Percentiles rank a stretch among this genome's conserved stretches.
Evolutionary conservation across 805 yeast genomes (phyloP).

Genomic region (Myxozyma sirexii): DNA sequence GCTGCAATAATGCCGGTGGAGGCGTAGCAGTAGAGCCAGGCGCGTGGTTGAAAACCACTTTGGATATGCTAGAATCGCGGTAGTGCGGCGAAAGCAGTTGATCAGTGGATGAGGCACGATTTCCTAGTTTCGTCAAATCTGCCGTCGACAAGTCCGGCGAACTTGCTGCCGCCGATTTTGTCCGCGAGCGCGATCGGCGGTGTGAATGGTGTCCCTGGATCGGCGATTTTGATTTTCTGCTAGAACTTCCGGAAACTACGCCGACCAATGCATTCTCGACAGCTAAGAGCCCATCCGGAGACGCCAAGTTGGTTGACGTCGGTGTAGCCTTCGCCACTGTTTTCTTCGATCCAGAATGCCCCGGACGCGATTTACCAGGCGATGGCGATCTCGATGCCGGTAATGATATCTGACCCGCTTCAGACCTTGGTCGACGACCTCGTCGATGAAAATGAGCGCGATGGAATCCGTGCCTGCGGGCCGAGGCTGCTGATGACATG

Average conservation of each 20-base stretch:
- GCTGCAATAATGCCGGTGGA: background rate
- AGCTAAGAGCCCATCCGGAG: background rate
- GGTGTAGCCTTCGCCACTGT: too few species aligned
- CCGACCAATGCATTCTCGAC: background rate
- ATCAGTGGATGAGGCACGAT: background rate
- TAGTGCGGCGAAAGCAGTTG: background rate
- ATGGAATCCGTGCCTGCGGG: background rate
- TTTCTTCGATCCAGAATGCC: background rate
- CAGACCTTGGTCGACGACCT: background rate
- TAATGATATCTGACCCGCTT: constrained; percentile 1
- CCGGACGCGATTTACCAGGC: constrained; percentile 2
- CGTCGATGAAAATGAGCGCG: background rate
- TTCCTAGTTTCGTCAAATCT: background rate
- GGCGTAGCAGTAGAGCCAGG: background rate
- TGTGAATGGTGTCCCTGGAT: background rate
- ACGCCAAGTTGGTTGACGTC: background rate
- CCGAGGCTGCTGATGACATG: background rate
- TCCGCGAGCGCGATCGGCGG: background rate
- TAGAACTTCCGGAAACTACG: background rate
- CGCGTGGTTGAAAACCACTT: constrained; percentile 1
- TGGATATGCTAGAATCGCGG: constrained; percentile 3
- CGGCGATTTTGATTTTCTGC: background rate
- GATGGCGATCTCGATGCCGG: constrained; percentile 9
- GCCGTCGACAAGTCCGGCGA: background rate
- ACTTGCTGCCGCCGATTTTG: background rate